Percentiles rank a stretch among this genome's conserved stretches.
Evolutionary conservation across 371 early-diverging fungal genomes (phyloP).

Genomic region (Mortierella sp.): DNA sequence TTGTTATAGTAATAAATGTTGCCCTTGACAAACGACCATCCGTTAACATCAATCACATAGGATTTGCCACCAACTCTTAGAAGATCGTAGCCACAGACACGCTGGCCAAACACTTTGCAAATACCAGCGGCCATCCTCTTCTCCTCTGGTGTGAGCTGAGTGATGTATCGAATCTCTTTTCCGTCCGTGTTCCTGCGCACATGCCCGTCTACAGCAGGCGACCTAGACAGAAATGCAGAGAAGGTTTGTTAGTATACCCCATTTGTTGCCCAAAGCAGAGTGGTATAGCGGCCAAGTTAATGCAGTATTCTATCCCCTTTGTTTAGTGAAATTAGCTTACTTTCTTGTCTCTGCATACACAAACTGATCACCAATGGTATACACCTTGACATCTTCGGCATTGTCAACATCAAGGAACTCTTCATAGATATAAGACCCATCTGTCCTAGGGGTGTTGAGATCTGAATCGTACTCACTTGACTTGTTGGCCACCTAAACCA

Average conservation of each 20-base stretch:
- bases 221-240: constrained; percentile 57
- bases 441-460: constrained; percentile 69
- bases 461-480: constrained; percentile 92
- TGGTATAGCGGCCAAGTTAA: too few relatives aligned
- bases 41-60: constrained; percentile 98
- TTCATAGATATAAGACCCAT: constrained; percentile 96
- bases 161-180: constrained; percentile 95
- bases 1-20: constrained; percentile 93
- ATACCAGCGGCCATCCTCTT: constrained; percentile 85
- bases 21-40: constrained; percentile 99
- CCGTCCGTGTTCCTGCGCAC: constrained; percentile 97
- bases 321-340: constrained; percentile 53
- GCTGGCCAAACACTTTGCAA: constrained; percentile 87
- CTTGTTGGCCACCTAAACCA: constrained; percentile 86
- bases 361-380: constrained; percentile 91
- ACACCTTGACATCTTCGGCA: constrained; percentile 97
- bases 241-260: background rate
- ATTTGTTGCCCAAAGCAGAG: too few relatives aligned
- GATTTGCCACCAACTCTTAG: constrained; percentile 87
- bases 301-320: too few relatives aligned
- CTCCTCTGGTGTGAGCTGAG: constrained; percentile 86
- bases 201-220: constrained; percentile 97
- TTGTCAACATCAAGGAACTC: constrained; percentile 94
- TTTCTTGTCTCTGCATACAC: constrained; percentile 98
- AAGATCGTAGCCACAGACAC: constrained; percentile 97